phyloP scores from a whole-genome alignment of 306 rosid species.

The Arachis stenosperma region DNA sequence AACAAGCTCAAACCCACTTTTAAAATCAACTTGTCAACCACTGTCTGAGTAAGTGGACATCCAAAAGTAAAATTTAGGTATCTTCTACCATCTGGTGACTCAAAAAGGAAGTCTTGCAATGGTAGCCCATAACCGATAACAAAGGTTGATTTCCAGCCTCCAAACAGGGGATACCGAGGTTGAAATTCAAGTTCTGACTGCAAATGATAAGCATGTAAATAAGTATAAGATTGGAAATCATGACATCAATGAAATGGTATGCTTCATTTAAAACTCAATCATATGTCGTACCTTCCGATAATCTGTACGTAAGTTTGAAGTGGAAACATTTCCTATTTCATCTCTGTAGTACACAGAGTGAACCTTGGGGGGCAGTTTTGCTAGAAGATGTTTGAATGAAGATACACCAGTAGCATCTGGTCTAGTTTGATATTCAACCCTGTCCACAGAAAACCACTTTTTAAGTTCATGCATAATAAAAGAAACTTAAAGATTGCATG shows the following conservation, averaged over 20 bases:
- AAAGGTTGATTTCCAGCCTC: slow-evolving; percentile 98
- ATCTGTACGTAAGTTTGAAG: slow-evolving; percentile 85
- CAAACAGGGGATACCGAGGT: slow-evolving; percentile 96
- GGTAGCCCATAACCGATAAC: slow-evolving; percentile 90
- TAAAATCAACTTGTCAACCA: slow-evolving; percentile 79
- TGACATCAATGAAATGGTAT: not conserved
- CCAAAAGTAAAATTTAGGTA: slow-evolving; percentile 96
- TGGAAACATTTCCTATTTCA: slow-evolving; percentile 87
- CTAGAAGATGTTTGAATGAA: slow-evolving; percentile 80
- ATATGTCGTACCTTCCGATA: slow-evolving; percentile 57
- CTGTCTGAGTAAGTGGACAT: slow-evolving; percentile 81
- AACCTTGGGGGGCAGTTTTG: slow-evolving; percentile 86
- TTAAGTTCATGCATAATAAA: slow-evolving; percentile 18
- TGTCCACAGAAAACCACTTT: slow-evolving; percentile 46
- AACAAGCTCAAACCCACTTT: slow-evolving; percentile 61
- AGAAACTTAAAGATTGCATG: slow-evolving; percentile 9
- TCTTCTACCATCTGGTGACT: slow-evolving; percentile 87
- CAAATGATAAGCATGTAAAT: slow-evolving; percentile 38
- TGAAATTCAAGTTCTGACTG: slow-evolving; percentile 98
- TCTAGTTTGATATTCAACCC: slow-evolving; percentile 91
- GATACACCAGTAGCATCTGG: slow-evolving; percentile 65
- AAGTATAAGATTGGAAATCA: slow-evolving; percentile 17
- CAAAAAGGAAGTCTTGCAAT: slow-evolving; percentile 91
- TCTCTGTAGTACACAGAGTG: slow-evolving; percentile 97
- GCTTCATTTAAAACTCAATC: slow-evolving; percentile 2